These are phyloP conservation scores for Phylloboletellus chloephorus DNA, from an alignment of 1,284 basidiomycete genomes.

Conservation along the genomic window DNA sequence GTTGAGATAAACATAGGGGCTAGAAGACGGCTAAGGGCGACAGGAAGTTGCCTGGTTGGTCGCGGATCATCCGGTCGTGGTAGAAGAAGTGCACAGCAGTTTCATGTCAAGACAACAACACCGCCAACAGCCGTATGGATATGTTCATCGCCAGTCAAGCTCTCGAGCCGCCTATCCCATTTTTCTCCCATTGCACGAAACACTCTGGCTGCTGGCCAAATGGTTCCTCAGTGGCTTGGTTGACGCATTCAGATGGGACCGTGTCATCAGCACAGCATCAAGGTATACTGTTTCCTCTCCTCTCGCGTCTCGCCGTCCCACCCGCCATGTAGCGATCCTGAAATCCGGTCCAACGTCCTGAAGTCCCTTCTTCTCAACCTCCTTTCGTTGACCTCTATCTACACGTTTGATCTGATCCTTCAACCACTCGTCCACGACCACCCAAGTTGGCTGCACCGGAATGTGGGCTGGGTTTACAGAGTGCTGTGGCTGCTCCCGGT, in stretches of 20 bases:
- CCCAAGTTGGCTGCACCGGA: slow-evolving; percentile 62
- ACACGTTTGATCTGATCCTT: slow-evolving; percentile 66
- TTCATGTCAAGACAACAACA: slow-evolving; percentile 23
- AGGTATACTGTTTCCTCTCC: slow-evolving; percentile 32
- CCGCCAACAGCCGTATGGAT: slow-evolving; percentile 7
- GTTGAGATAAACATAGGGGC: background rate
- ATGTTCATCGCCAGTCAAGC: slow-evolving; percentile 20
- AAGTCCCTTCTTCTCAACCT: slow-evolving; percentile 70
- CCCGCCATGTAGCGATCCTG: slow-evolving; percentile 50
- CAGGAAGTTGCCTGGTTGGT: slow-evolving; percentile 14
- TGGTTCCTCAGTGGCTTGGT: slow-evolving; percentile 58
- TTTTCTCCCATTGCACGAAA: slow-evolving; percentile 60
- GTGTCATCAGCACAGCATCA: slow-evolving; percentile 49
- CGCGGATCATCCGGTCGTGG: slow-evolving; percentile 9
- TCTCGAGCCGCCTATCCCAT: slow-evolving; percentile 55
- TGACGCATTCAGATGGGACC: slow-evolving; percentile 69
- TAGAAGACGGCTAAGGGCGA: slow-evolving; percentile 2
- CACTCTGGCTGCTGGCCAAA: slow-evolving; percentile 50
- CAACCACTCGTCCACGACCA: slow-evolving; percentile 60
- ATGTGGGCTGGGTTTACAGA: slow-evolving; percentile 70
- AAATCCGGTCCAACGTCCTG: slow-evolving; percentile 64
- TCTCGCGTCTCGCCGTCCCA: slow-evolving; percentile 11
- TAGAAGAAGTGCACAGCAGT: background rate
- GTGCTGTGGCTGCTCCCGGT: slow-evolving; percentile 72
- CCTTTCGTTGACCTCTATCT: slow-evolving; percentile 64